Evolutionary conservation across 768 basidiomycete species (phyloP), one percentile per base, ranked within the genome.

Genomic region (Agrocybe praecox): DNA sequence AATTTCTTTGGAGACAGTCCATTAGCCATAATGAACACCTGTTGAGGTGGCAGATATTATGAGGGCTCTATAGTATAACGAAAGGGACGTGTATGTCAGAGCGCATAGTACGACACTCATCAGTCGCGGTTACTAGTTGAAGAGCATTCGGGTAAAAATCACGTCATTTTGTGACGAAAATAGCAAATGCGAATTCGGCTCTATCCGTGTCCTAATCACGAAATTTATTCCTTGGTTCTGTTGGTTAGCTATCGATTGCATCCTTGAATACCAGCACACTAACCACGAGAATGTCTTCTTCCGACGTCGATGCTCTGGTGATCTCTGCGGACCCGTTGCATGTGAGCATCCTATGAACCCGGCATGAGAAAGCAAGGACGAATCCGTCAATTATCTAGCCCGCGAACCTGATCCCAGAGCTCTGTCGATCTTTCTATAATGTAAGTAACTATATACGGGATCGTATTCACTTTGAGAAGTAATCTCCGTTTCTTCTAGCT

Each of bases 381-480:
- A 17, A 46, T 62, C 46, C 58, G 53, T 23, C 58, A 33, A 42
- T 29, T 43, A 46, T 50, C 44, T 76, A 96, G 87, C 93, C 94
- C 18, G 94, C 94, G n/a, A 94, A 93, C 70, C 80, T 95, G 59
- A 95, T 95, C 52, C 90, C 90, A 29, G 90, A 92, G 66, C 80
- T 96, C 1, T 96, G 94, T 69, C 77, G 83, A 44, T 83, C 85
- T 6, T 95, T 96, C 72, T 95, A 95, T 74, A 81, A 81, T 59
- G 73, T 76, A 71, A 46, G 45, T 52, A 44, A 18, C 7, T 46
- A 48, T 40, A 19, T 8, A 5, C 50, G 26, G 9, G 23, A 17
- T 33, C 7, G 24, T 8, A 19, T 50, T 29, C 15, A 53, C 2
- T 22, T 9, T 23, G 34, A 22, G 51, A 21, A 46, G 60, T 21